phyloP scores from a whole-genome alignment of 2,329 filamentous ascomycete species.

The Meredithiella fracta region DNA sequence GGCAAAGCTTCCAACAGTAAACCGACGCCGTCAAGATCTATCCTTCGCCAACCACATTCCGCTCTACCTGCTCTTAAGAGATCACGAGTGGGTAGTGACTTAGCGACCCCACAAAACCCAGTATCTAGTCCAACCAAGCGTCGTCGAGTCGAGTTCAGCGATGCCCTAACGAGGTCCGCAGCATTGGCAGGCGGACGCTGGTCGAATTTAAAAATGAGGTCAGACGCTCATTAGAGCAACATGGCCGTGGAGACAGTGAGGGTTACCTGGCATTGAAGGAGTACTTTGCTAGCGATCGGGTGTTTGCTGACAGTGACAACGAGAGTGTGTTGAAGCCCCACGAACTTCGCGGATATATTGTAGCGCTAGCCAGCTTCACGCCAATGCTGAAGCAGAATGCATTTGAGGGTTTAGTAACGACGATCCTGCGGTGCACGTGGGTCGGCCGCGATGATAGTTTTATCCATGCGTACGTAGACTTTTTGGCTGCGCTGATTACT shows the following conservation, averaged over 20 bases:
- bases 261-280: constrained; percentile 46
- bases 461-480: constrained; percentile 48
- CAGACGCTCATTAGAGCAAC: constrained; percentile 37
- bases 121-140: constrained; percentile 34
- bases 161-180: constrained; percentile 40
- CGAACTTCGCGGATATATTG: constrained; percentile 42
- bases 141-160: constrained; percentile 41
- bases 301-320: constrained; percentile 27
- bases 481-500: constrained; percentile 57
- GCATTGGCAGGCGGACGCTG: constrained; percentile 35
- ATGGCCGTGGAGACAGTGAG: constrained; percentile 39
- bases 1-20: constrained; percentile 9
- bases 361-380: constrained; percentile 45
- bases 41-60: constrained; percentile 28
- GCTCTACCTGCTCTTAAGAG: constrained; percentile 10
- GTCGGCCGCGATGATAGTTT: constrained; percentile 49
- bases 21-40: constrained; percentile 34
- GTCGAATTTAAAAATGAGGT: constrained; percentile 41
- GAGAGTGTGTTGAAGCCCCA: constrained; percentile 32
- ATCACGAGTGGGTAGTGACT: constrained; percentile 16
- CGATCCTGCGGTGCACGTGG: constrained; percentile 46
- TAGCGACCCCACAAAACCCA: constrained; percentile 25
- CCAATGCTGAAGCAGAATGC: constrained; percentile 42
- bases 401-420: constrained; percentile 41
- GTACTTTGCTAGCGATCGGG: constrained; percentile 34